Evolutionary conservation across 176 grass and related monocot species (phyloP).

Genomic region (Eleusine indica): DNA sequence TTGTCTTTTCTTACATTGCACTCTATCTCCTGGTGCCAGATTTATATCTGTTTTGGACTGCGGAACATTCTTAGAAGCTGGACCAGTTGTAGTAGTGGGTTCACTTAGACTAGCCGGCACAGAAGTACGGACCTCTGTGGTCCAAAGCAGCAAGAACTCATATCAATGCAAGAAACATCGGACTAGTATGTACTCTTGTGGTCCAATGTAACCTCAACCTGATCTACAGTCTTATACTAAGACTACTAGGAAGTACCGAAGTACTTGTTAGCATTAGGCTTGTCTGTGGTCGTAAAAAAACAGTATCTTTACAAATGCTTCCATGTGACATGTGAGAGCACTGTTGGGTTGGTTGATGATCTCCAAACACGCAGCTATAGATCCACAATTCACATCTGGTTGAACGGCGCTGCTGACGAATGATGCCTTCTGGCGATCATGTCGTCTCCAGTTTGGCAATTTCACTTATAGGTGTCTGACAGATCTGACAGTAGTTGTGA

Average conservation of each 20-base stretch:
- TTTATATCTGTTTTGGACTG: constrained; percentile 1
- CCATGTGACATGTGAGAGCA: constrained; percentile 61
- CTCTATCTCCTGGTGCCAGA: constrained; percentile 11
- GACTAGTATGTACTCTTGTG: constrained; percentile 42
- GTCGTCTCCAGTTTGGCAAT: constrained; percentile 42
- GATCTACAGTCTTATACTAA: constrained; percentile 38
- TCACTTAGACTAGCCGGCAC: neutral
- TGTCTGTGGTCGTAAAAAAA: constrained; percentile 37
- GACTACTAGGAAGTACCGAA: constrained; percentile 36
- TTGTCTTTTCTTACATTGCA: constrained; percentile 9
- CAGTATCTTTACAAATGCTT: constrained; percentile 46
- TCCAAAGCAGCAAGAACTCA: constrained; percentile 35
- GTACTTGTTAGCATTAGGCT: constrained; percentile 24
- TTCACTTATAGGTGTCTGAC: constrained; percentile 33
- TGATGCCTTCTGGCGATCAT: constrained; percentile 37
- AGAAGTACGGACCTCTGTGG: constrained; percentile 22
- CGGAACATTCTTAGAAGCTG: constrained; percentile 36
- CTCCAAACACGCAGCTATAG: constrained; percentile 41
- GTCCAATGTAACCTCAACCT: constrained; percentile 38
- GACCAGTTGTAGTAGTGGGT: constrained; percentile 11
- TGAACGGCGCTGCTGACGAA: constrained; percentile 24
- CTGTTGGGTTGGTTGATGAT: constrained; percentile 48
- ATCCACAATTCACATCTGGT: constrained; percentile 39
- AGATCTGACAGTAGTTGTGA: constrained; percentile 13
- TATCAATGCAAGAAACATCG: constrained; percentile 34